Evolutionary conservation across 2,329 filamentous ascomycete genomes (phyloP).

Genomic region (Chrysosporium keratinophilum): DNA sequence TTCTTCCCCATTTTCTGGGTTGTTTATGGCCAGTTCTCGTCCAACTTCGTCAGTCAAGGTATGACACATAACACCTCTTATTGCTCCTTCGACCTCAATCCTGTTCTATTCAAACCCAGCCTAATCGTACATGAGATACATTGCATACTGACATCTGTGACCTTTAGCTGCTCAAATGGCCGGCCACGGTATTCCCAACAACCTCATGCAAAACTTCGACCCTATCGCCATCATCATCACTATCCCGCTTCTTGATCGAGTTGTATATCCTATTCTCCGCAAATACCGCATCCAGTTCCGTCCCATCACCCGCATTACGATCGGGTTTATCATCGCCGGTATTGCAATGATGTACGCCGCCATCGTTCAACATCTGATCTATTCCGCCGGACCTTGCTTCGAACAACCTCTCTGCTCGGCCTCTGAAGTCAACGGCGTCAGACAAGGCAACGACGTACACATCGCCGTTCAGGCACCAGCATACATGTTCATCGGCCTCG

Average conservation of each 20-base stretch:
- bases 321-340: conserved; percentile 56
- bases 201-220: conserved; percentile 64
- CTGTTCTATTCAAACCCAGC: neutral
- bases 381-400: conserved; percentile 44
- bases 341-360: conserved; percentile 52
- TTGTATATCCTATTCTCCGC: conserved; percentile 58
- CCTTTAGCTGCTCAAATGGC: conserved; percentile 44
- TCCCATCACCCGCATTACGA: conserved; percentile 63
- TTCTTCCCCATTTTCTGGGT: conserved; percentile 62
- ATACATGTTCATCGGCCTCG: conserved; percentile 37
- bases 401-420: conserved; percentile 28
- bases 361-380: conserved; percentile 47
- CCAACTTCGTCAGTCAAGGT: conserved; percentile 56
- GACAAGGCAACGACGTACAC: conserved; percentile 32
- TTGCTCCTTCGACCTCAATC: conserved; percentile 15
- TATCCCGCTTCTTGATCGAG: conserved; percentile 57
- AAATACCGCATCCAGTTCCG: conserved; percentile 55
- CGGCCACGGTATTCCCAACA: conserved; percentile 62
- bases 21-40: conserved; percentile 56
- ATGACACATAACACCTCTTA: conserved; percentile 9
- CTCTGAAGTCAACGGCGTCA: conserved; percentile 24
- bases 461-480: conserved; percentile 37
- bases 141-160: conserved; percentile 19
- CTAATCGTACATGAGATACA: neutral
- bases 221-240: conserved; percentile 65